These are phyloP conservation scores for Talaromyces proteolyticus DNA, from an alignment of 495 filamentous ascomycete species.

Conservation along the genomic window DNA sequence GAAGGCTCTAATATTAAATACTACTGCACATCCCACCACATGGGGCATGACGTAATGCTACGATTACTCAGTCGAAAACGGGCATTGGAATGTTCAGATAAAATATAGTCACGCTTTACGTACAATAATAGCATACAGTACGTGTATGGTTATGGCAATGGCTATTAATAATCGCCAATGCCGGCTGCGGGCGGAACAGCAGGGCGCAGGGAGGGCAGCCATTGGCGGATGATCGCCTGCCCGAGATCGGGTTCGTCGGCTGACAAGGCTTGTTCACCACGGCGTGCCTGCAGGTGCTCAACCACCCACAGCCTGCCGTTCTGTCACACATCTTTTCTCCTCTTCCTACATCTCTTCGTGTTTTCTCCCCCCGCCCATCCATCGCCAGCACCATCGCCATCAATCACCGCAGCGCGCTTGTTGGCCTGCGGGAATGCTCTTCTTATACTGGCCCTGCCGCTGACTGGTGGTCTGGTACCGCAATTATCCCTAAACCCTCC, in stretches of 20 bases:
- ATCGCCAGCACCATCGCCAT: not conserved
- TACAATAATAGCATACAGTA: too few relatives aligned
- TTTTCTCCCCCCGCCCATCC: not conserved
- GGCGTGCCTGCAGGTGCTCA: not conserved
- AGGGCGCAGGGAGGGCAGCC: not conserved
- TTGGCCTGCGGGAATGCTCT: conserved; percentile 2
- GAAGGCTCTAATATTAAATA: too few relatives aligned
- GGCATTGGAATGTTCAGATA: too few relatives aligned
- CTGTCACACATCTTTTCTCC: not conserved
- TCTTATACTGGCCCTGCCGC: conserved; percentile 18
- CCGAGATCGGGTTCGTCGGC: not conserved
- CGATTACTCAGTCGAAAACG: too few relatives aligned
- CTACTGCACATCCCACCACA: too few relatives aligned
- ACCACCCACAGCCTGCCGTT: not conserved
- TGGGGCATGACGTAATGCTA: too few relatives aligned
- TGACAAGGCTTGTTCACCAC: not conserved
- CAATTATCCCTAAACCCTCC: not conserved
- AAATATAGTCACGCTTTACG: too few relatives aligned
- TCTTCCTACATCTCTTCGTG: conserved; percentile 5
- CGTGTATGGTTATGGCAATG: not conserved
- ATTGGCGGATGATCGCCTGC: not conserved
- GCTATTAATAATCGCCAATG: not conserved
- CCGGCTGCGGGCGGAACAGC: conserved; percentile 3
- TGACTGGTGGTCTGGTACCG: conserved; percentile 5
- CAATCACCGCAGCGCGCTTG: not conserved